Evolutionary conservation across 208 protist genomes (phyloP), one percentile per base, ranked within the genome.

Genomic region (Borovskyia barvae): DNA sequence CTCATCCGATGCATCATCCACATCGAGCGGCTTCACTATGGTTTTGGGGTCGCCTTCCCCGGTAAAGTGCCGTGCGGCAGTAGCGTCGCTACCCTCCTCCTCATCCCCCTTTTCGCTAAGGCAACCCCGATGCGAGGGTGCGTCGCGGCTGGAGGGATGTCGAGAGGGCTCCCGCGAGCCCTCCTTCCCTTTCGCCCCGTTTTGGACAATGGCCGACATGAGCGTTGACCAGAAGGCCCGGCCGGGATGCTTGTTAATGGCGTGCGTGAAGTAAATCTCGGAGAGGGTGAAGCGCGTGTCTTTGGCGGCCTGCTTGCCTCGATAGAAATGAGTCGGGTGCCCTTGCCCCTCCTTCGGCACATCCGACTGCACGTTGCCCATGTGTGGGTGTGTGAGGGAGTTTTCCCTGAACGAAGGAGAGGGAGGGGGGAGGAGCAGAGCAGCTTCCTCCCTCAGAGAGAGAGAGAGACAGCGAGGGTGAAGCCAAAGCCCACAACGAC

Each of bases 221-320:
- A 64, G 6, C 12, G 2, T 20, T 4, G 30, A 26, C 61, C 61
- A 68, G 50, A 58, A 68, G 15, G 12, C 30, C 33, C 33, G 39
- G 25, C 49, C 61, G 43, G 61, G 61, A 26, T 68, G 61, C 14
- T 32, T 14, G 2, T 8, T 15, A 20, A 68, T 47, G 14, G 61
- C 61, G 26, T 66, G 47, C 47, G 51, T 37, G 26, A 72, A 58
- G 48, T 59, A 72, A 22, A 66, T 28, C 51, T 72, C 66, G 17
- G 66, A 53, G 30, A 41, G 28, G 17, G 45, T 60, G 43, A 41
- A 58, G 51, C 41, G 33, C 17, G 50, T 57, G 8, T 72, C 48
- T 5, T 39, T 28, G 19, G 30, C 57, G 11, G 41, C 48, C 9
- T 33, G 19, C 17, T 35, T 30, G 43, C 45, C 66, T 19, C 61